Evolutionary conservation across 148 eudicot genomes (phyloP).

Genomic region (Arbutus unedo): DNA sequence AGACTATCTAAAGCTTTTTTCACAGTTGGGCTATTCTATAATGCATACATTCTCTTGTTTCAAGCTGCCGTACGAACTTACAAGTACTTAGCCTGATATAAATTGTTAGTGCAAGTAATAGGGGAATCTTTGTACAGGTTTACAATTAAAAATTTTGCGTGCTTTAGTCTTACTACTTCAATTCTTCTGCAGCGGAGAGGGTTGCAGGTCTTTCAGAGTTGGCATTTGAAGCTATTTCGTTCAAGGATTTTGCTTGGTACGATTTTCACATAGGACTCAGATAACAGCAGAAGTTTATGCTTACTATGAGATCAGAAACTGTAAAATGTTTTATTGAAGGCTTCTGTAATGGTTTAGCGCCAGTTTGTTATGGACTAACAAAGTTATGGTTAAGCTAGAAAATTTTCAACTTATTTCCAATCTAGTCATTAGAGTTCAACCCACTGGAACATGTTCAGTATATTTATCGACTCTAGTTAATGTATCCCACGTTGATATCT

Average conservation of each 20-base stretch:
- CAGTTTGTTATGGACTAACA: background rate
- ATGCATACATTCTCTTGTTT: background rate
- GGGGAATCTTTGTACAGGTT: background rate
- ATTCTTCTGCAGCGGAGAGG: constrained; percentile 49
- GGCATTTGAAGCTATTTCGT: constrained; percentile 79
- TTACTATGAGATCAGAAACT: background rate
- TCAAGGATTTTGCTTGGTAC: constrained; percentile 83
- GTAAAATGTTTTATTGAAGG: background rate
- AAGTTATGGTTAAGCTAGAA: background rate
- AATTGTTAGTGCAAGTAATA: background rate
- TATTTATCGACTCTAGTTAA: background rate
- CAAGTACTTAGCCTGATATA: background rate
- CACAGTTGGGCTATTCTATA: background rate
- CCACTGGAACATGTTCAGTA: background rate
- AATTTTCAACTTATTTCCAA: background rate
- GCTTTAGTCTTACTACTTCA: background rate
- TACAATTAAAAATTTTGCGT: background rate
- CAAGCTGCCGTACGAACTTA: background rate
- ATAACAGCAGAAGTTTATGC: constrained; percentile 4
- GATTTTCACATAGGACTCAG: constrained; percentile 17
- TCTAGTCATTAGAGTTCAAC: background rate
- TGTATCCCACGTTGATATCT: background rate
- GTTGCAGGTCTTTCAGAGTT: constrained; percentile 56
- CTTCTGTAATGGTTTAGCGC: background rate
- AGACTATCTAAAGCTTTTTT: background rate